Conservation (phyloP, 495 filamentous ascomycete species). For the Penicillium taxi region DNA sequence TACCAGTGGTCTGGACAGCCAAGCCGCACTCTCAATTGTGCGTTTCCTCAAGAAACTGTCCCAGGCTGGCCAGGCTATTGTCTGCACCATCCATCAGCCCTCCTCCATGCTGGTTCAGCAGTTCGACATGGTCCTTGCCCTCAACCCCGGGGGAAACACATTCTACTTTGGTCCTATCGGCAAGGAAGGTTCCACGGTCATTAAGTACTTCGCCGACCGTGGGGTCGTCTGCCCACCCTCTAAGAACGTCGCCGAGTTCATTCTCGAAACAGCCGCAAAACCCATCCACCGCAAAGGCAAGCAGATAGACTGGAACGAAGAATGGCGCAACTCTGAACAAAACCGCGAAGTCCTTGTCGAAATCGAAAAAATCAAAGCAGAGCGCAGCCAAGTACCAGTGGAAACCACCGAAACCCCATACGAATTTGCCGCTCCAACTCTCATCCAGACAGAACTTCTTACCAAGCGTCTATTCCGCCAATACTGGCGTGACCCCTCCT, state of each 20-base stretch:
- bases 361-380: constrained; percentile 51
- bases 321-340: constrained; percentile 59
- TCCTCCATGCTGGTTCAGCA: constrained; percentile 62
- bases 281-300: constrained; percentile 42
- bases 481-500: constrained; percentile 64
- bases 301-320: constrained; percentile 58
- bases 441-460: constrained; percentile 50
- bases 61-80: constrained; percentile 63
- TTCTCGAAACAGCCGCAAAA: constrained; percentile 71
- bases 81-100: constrained; percentile 81
- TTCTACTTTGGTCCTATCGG: constrained; percentile 72
- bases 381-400: constrained; percentile 42
- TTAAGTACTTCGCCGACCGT: constrained; percentile 58
- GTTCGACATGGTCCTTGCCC: constrained; percentile 67
- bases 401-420: constrained; percentile 30
- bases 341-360: constrained; percentile 46
- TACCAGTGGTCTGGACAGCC: constrained; percentile 75
- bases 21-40: constrained; percentile 75
- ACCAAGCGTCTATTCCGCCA: constrained; percentile 59
- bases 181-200: constrained; percentile 51
- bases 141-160: constrained; percentile 62
- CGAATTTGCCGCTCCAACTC: constrained; percentile 58
- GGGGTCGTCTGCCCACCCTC: constrained; percentile 52
- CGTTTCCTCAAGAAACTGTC: constrained; percentile 78
- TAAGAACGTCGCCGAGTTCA: constrained; percentile 80